These are phyloP conservation scores for Ettlia oleoabundans DNA, from an alignment of 139 green algal genomes.

Conservation along the genomic window DNA sequence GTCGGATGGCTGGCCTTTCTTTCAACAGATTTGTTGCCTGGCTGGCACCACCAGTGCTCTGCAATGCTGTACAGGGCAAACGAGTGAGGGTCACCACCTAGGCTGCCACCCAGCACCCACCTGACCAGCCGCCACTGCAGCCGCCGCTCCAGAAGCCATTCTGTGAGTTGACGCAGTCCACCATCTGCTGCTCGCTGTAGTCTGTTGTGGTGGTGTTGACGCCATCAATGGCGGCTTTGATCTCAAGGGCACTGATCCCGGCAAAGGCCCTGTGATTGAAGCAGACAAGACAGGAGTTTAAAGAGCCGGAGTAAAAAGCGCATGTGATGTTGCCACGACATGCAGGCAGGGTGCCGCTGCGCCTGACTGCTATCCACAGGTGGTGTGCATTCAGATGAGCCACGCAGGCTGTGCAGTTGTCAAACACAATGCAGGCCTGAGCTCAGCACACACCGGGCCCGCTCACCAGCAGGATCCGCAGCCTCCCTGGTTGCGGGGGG, in stretches of 20 bases:
- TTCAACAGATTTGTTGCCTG: too few relatives aligned
- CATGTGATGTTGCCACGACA: background rate
- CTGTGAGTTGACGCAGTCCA: background rate
- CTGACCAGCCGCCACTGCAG: conserved; percentile 6
- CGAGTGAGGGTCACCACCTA: too few relatives aligned
- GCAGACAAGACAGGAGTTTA: too few relatives aligned
- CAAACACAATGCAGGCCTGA: background rate
- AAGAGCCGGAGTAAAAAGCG: background rate
- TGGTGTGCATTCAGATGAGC: too few relatives aligned
- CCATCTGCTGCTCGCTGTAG: conserved; percentile 6
- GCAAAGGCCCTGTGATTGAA: background rate
- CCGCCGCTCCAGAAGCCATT: background rate
- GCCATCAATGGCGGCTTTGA: conserved; percentile 2
- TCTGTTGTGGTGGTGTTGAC: background rate
- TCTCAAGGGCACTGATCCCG: background rate
- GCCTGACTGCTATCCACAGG: too few relatives aligned
- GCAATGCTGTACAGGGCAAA: too few relatives aligned
- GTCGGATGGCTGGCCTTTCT: too few relatives aligned
- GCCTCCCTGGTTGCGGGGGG: conserved; percentile 5
- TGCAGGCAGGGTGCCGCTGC: too few relatives aligned
- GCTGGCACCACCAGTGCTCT: too few relatives aligned
- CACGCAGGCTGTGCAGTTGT: too few relatives aligned
- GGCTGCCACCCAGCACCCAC: too few relatives aligned
- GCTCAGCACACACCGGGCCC: background rate
- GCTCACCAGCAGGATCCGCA: conserved; percentile 23